Evolutionary conservation across 176 grass and related monocot species (phyloP).

Genomic region (Aegilops longissima): DNA sequence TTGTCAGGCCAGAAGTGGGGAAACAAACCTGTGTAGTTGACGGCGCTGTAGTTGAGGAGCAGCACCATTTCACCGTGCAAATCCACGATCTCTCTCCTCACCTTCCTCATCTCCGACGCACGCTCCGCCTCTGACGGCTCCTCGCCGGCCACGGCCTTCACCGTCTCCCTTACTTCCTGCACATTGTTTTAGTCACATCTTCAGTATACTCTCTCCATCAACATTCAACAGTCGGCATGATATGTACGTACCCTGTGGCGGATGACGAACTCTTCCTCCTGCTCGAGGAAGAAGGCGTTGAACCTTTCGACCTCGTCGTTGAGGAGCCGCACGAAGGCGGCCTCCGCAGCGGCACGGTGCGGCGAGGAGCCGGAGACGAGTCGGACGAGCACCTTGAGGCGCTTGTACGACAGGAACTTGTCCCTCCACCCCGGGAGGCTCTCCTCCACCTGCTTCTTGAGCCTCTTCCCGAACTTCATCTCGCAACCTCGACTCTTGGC

Average conservation of each 20-base stretch:
- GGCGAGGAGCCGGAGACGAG: background rate
- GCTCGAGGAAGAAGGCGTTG: conserved; percentile 84
- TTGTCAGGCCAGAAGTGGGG: too few relatives aligned
- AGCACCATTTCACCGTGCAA: conserved; percentile 85
- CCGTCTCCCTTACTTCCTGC: conserved; percentile 69
- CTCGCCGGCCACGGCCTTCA: conserved; percentile 27
- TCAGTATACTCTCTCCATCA: background rate
- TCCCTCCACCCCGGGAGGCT: conserved; percentile 86
- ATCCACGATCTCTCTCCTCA: conserved; percentile 67
- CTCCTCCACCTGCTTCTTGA: conserved; percentile 71
- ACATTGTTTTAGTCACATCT: background rate
- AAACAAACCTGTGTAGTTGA: conserved; percentile 72
- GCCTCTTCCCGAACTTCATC: conserved; percentile 90
- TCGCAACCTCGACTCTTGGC: background rate
- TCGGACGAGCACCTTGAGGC: conserved; percentile 67
- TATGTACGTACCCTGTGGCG: conserved; percentile 37
- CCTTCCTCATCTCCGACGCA: conserved; percentile 21
- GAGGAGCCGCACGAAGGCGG: conserved; percentile 49
- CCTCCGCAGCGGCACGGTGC: conserved; percentile 9
- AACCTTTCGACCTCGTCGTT: conserved; percentile 71
- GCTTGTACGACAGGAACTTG: conserved; percentile 80
- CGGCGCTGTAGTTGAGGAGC: conserved; percentile 72
- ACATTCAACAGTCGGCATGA: too few relatives aligned
- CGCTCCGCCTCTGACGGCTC: background rate
- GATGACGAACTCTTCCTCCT: conserved; percentile 90